phyloP scores from a whole-genome alignment of 352 stramenopile genomes.

The Phytophthora pisi region DNA sequence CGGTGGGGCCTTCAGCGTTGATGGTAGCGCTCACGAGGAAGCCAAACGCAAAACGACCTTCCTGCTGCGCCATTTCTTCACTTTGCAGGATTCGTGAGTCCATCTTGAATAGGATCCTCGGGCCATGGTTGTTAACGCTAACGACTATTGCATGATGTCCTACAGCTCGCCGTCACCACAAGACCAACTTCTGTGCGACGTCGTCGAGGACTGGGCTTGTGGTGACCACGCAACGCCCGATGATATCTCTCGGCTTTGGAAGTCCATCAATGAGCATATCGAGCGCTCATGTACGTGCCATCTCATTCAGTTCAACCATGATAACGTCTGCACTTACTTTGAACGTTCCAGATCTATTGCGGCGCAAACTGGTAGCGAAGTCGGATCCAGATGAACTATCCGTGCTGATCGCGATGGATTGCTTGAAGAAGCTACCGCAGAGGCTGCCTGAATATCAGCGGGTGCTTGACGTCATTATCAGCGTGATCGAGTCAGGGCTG shows the following conservation, averaged over 20 bases:
- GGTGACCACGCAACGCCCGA: constrained; percentile 41
- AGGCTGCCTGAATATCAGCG: constrained; percentile 66
- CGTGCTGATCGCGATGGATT: constrained; percentile 74
- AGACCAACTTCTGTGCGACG: constrained; percentile 58
- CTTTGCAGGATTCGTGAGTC: constrained; percentile 38
- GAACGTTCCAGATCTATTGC: constrained; percentile 55
- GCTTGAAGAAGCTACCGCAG: constrained; percentile 60
- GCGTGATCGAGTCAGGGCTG: constrained; percentile 57
- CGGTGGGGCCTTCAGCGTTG: constrained; percentile 40
- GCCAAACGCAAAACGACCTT: constrained; percentile 73
- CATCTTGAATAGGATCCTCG: not conserved
- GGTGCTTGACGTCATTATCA: constrained; percentile 59
- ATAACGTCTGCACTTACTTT: constrained; percentile 6
- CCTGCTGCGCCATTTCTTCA: constrained; percentile 75
- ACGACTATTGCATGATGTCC: constrained; percentile 1
- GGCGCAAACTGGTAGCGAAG: constrained; percentile 49
- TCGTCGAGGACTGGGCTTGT: constrained; percentile 70
- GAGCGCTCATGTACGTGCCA: constrained; percentile 65
- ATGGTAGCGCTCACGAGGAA: constrained; percentile 51
- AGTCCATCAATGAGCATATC: constrained; percentile 67
- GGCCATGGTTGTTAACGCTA: not conserved
- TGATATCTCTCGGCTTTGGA: constrained; percentile 64
- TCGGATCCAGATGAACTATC: constrained; percentile 57
- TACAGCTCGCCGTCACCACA: constrained; percentile 25
- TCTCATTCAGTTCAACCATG: not conserved